Percentiles rank a stretch among this genome's conserved stretches.
phyloP scores from a whole-genome alignment of 179 eudicot genomes.

The Camellia oleifera region DNA sequence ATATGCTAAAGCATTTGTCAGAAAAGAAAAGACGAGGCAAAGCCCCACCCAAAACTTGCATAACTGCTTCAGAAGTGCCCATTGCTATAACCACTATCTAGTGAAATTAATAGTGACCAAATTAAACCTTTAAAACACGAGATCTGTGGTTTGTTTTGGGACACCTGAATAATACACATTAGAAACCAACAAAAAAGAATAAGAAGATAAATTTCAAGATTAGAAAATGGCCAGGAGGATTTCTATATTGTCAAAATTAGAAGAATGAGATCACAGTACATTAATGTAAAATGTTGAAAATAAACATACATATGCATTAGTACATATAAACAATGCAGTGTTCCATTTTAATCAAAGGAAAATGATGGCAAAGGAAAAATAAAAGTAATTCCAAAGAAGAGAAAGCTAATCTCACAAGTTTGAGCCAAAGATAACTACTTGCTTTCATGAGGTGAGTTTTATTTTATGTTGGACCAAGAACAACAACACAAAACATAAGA shows the following conservation, averaged over 20 bases:
- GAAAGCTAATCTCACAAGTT: not conserved
- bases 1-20: constrained; percentile 5
- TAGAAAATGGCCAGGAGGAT: not conserved
- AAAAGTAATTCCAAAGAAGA: not conserved
- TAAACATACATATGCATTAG: not conserved
- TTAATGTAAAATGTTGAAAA: not conserved
- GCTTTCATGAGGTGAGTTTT: not conserved
- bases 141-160: not conserved
- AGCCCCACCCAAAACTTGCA: constrained; percentile 20
- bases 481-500: not conserved
- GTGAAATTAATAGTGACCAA: not conserved
- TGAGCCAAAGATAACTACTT: not conserved
- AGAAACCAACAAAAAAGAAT: not conserved
- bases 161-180: not conserved
- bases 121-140: not conserved
- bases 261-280: not conserved
- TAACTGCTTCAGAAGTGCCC: constrained; percentile 21
- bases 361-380: not conserved
- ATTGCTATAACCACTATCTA: constrained; percentile 1
- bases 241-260: not conserved
- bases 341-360: not conserved
- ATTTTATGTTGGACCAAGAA: not conserved
- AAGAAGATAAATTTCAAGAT: not conserved
- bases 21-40: constrained; percentile 14
- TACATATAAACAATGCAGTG: not conserved